Base-by-base conservation (phyloP, 2,329 filamentous ascomycete species). In the Neofusicoccum cordaticola region DNA sequence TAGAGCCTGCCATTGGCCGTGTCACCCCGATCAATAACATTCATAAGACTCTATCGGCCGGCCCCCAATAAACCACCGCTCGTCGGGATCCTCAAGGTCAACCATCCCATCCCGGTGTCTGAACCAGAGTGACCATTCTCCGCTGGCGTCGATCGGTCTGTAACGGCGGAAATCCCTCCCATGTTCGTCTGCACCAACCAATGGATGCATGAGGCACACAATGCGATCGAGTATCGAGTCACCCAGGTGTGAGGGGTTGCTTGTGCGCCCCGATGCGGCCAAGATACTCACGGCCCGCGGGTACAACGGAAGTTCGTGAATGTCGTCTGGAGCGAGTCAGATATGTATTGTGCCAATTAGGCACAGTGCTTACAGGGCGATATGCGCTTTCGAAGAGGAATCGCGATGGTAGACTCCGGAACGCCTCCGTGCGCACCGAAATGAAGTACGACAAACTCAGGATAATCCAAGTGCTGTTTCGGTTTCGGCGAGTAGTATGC, bases 1-100 rank as follows among this genome's bases (percentile, higher is more conserved):
- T 22, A 22, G 22, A 22, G 22, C 22, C 22, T 22, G 22, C 22
- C 22, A 22, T 22, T 22, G 22, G 22, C 27, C 27, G 27, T 31
- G 27, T 31, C 6, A 31, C 27, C 27, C 27, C 27, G 4, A 31
- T 42, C 52, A 56, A 56, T 41, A 41, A n/a, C 77, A 79, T 67
- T 77, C 70, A 57, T 72, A 74, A 44, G 70, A 75, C 65, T 75
- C 70, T 17, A 80, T 72, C 63, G 73, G 71, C 66, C 70, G 70
- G 6, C 70, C 74, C 27, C 67, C 70, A 17, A 79, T 71, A 48
- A 73, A 75, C 70, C 70, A 73, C 22, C 67, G 68, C n/a, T 68
- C 71, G 1, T 66, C 60, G 11, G 66, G 56, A 39, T 69, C 66
- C 19, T 73, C 70, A 53, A 80, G 72, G 3, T 67, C 67, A 15